phyloP scores from a whole-genome alignment of 2,329 filamentous ascomycete species.

The Alternaria triticina region DNA sequence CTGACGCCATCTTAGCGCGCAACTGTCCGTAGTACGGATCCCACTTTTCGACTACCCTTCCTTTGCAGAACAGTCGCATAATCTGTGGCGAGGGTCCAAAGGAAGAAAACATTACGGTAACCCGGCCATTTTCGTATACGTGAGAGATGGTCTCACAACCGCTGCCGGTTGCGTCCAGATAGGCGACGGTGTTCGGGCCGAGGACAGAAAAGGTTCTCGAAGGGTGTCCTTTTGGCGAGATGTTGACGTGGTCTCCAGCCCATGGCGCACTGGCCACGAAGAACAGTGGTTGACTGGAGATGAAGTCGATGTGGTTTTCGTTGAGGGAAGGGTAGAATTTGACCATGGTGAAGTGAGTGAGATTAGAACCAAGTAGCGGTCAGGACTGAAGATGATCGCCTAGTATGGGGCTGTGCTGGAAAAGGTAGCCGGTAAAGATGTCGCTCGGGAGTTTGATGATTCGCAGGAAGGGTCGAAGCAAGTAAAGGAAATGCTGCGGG shows the following conservation, averaged over 20 bases:
- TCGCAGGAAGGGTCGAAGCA: not conserved
- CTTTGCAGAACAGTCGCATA: constrained; percentile 67
- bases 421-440: not conserved
- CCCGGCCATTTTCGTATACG: constrained; percentile 76
- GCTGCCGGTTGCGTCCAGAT: constrained; percentile 76
- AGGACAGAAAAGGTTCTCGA: constrained; percentile 68
- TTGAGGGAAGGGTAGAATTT: constrained; percentile 65
- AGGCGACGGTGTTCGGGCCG: constrained; percentile 65
- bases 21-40: constrained; percentile 48
- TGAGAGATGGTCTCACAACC: constrained; percentile 79
- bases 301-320: constrained; percentile 66
- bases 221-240: constrained; percentile 76
- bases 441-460: not conserved
- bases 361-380: constrained; percentile 2
- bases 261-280: constrained; percentile 76
- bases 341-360: constrained; percentile 55
- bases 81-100: constrained; percentile 67
- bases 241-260: constrained; percentile 72
- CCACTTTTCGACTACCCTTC: constrained; percentile 66
- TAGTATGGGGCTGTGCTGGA: not conserved
- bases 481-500: not conserved
- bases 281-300: constrained; percentile 72
- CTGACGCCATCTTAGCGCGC: constrained; percentile 52
- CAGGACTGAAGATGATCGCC: not conserved
- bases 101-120: constrained; percentile 76